Base-by-base conservation (phyloP, 805 yeast genomes). In the Middelhovenomyces tepae region DNA sequence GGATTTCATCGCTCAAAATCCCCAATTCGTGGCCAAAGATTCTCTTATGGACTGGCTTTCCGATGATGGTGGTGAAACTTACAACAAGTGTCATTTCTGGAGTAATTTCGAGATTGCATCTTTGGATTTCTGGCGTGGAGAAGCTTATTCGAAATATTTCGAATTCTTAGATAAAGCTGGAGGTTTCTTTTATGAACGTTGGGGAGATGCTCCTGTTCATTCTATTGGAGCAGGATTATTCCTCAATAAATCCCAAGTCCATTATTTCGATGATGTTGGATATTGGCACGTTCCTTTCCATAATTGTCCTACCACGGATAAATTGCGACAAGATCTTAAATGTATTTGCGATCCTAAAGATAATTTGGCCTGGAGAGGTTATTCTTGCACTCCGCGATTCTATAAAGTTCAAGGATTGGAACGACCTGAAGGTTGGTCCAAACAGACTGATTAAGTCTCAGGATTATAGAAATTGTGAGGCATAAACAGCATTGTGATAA, bases 121-220 rank as follows among this genome's bases (percentile, higher is more conserved):
- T 38, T 62, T 81, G 50, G 78, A 75, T 33, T 71, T 81, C 40
- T 77, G 76, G 71, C 62, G 85, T 43, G 61, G 73, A 0, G 54
- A 64, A 22, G 64, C 67, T 14, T 81, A 79, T 56, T 61, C 65
- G 28, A 62, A 67, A 6, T 79, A 69, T 56, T 81, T 81, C 51
- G 62, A 78, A 15, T 60, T 60, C 50, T 60, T 82, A 28, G 94
- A 82, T 51, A 39, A 55, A 29, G 53, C 70, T 2, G 93, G 93
- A 37, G 94, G 93, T 1, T 82, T 82, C 53, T 82, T 73, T 54
- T 80, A 81, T 51, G 91, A 84, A 59, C 67, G 95, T 44, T 84
- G 94, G 94, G 95, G 95, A 14, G 95, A 84, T 57, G 94, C 94
- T 0, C 94, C 94, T 3, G 72, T 83, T n/a, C 94, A 83, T 58